These are phyloP conservation scores for Metarhizium robertsii DNA, from an alignment of 2,329 filamentous ascomycete genomes.

Conservation along the genomic window DNA sequence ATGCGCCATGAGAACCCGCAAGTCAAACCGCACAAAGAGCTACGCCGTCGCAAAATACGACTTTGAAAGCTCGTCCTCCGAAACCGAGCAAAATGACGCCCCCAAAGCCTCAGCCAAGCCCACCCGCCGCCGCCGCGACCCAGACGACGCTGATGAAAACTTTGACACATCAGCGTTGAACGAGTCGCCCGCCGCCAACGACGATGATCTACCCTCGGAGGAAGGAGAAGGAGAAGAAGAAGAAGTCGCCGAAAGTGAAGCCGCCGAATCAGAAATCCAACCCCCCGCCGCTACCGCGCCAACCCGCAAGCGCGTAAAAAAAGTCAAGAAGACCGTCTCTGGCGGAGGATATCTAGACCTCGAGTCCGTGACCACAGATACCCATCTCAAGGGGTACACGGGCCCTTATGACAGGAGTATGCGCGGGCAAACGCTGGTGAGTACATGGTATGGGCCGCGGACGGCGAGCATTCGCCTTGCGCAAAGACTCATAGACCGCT, in stretches of 20 bases:
- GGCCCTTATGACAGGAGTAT: conserved; percentile 25
- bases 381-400: conserved; percentile 22
- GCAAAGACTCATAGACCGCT: conserved; percentile 30
- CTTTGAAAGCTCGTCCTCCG: conserved; percentile 17
- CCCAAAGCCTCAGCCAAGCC: neutral
- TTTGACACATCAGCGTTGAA: neutral
- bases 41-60: conserved; percentile 25
- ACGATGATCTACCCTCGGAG: neutral
- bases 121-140: conserved; percentile 8
- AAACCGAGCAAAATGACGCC: neutral
- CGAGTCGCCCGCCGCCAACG: neutral
- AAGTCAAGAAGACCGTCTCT: conserved; percentile 6
- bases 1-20: conserved; percentile 26
- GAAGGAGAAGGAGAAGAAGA: conserved; percentile 9
- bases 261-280: neutral
- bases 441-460: conserved; percentile 33
- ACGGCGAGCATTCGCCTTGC: conserved; percentile 23
- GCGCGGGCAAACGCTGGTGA: conserved; percentile 24
- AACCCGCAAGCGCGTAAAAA: conserved; percentile 14
- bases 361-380: conserved; percentile 23
- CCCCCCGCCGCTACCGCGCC: conserved; percentile 4
- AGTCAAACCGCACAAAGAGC: conserved; percentile 25
- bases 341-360: conserved; percentile 19
- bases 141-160: conserved; percentile 12
- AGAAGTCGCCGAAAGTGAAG: conserved; percentile 1